Conservation (phyloP, 768 basidiomycete genomes). For the Leccinellum luteum region DNA sequence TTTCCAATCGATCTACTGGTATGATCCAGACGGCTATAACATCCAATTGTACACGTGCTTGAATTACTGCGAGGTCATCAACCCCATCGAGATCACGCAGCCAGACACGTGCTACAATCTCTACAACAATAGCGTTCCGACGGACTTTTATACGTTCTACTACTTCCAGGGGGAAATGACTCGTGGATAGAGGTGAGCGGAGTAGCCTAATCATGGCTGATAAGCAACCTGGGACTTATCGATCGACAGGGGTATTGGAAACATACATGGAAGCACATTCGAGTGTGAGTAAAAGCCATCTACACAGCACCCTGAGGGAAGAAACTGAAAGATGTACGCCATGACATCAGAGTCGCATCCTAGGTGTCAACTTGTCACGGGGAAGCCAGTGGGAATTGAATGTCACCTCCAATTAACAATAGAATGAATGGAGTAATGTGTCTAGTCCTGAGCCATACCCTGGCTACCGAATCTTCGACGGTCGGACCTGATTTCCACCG, state of each 20-base stretch:
- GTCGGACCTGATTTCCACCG: no score
- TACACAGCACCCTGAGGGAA: no score
- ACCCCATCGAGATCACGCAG: not conserved
- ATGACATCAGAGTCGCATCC: not conserved
- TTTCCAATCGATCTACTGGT: conserved; percentile 1
- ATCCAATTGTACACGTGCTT: not conserved
- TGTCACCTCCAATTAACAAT: not conserved
- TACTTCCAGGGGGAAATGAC: not conserved
- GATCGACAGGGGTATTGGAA: not conserved
- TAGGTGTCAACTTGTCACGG: not conserved
- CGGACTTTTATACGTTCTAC: not conserved
- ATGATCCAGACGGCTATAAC: not conserved
- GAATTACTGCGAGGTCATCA: not conserved
- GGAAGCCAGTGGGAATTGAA: not conserved
- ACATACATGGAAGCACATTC: no score
- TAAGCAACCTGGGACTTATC: not conserved
- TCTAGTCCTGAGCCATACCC: no score
- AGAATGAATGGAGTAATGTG: no score
- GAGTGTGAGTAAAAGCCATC: not conserved
- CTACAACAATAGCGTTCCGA: not conserved
- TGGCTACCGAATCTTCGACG: no score
- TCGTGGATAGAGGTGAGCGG: not conserved
- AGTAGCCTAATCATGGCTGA: not conserved
- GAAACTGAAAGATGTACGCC: not conserved
- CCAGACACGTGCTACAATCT: not conserved